Percentiles rank a stretch among this genome's conserved stretches.
Evolutionary conservation across 1,284 basidiomycete species (phyloP).

Genomic region (Pisolithus thermaeus): DNA sequence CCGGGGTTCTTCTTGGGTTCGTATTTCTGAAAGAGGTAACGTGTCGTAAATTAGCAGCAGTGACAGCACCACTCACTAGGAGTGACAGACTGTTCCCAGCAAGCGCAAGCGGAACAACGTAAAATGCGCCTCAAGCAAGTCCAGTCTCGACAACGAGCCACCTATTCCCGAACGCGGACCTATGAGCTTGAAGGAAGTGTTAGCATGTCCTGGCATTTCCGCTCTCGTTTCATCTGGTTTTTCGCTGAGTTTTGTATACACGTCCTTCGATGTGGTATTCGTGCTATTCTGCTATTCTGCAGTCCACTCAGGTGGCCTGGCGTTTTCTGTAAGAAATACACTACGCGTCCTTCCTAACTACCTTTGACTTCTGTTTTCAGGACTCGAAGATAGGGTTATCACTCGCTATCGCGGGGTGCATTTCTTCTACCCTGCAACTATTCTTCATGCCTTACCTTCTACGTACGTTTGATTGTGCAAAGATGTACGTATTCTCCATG

Average conservation of each 20-base stretch:
- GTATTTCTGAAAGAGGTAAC: constrained; percentile 49
- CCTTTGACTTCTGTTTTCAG: constrained; percentile 24
- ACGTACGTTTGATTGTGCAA: constrained; percentile 36
- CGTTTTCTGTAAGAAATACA: constrained; percentile 39
- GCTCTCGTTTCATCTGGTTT: constrained; percentile 49
- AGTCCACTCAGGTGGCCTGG: constrained; percentile 46
- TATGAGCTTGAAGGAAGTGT: constrained; percentile 28
- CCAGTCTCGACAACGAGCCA: not conserved
- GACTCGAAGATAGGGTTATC: constrained; percentile 48
- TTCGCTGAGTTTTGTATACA: constrained; percentile 46
- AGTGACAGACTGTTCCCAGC: constrained; percentile 35
- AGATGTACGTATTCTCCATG: constrained; percentile 44
- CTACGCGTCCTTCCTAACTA: not conserved
- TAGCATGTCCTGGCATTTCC: constrained; percentile 44
- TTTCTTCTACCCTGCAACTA: constrained; percentile 42
- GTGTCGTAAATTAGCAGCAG: not conserved
- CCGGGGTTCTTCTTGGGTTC: constrained; percentile 37
- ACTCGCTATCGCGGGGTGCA: constrained; percentile 36
- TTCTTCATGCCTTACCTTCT: constrained; percentile 44
- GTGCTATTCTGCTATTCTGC: constrained; percentile 59
- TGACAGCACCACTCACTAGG: not conserved
- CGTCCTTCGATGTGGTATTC: constrained; percentile 57
- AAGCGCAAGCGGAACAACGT: constrained; percentile 15
- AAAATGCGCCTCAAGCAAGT: not conserved
- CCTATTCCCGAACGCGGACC: not conserved